These are phyloP conservation scores for Phylloporus sp. DNA, from an alignment of 768 basidiomycete species.

Conservation along the genomic window DNA sequence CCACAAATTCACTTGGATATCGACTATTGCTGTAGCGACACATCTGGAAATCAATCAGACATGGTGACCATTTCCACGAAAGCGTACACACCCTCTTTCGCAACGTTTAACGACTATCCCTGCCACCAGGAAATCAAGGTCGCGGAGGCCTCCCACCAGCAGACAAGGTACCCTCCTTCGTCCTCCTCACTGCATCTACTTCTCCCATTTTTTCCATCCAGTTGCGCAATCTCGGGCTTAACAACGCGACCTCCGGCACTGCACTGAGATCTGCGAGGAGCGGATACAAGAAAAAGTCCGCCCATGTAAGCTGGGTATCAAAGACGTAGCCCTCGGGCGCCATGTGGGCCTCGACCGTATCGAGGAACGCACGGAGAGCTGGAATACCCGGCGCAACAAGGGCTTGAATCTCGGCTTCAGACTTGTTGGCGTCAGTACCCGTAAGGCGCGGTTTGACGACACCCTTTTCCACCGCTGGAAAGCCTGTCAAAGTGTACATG, in stretches of 20 bases:
- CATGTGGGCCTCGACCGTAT: constrained; percentile 19
- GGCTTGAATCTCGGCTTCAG: constrained; percentile 21
- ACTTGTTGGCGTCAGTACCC: constrained; percentile 20
- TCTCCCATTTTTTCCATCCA: constrained; percentile 30
- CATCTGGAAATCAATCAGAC: not conserved
- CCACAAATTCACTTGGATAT: no score
- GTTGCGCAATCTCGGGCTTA: constrained; percentile 17
- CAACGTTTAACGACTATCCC: no score
- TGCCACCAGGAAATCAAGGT: not conserved
- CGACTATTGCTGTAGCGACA: not conserved
- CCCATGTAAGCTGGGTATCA: constrained; percentile 27
- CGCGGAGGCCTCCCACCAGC: constrained; percentile 23
- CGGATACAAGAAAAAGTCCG: constrained; percentile 33
- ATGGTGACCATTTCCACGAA: not conserved
- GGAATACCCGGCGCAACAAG: constrained; percentile 18
- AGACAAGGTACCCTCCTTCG: constrained; percentile 23
- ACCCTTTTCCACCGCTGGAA: constrained; percentile 27
- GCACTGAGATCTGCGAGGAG: constrained; percentile 30
- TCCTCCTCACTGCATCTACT: constrained; percentile 26
- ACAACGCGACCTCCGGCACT: constrained; percentile 22
- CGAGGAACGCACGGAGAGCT: constrained; percentile 15
- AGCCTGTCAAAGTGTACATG: constrained; percentile 23
- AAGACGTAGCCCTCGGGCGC: constrained; percentile 28
- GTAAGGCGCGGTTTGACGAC: constrained; percentile 33
- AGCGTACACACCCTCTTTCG: no score